Base-by-base conservation (phyloP, 2,329 filamentous ascomycete genomes). In the Colletotrichum tanaceti region DNA sequence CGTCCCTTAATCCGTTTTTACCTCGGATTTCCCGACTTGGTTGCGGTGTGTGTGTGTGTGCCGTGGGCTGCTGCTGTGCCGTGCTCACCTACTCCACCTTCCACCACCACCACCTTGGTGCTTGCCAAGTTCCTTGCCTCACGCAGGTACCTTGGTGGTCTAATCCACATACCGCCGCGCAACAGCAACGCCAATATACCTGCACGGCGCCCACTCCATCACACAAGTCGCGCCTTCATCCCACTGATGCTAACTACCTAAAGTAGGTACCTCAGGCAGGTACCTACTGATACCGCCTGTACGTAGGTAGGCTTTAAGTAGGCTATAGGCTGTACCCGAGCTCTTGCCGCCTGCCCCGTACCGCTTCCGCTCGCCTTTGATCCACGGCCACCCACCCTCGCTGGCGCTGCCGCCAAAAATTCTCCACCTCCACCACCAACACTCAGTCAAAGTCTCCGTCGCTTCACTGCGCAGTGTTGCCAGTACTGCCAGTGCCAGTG, bases 351-450 rank as follows among this genome's bases (percentile, higher is more conserved):
- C 49, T 16, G 18, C 49, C 32, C 46, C 57, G 35, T 41, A 41
- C 44, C 41, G 28, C 49, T 24, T 13, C 18, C 28, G 28, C 50
- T 53, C 32, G 16, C 32, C 32, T 59, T 46, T 35, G 22, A 20
- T 59, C 41, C 32, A 13, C n/a, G 6, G 24, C n/a, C 22, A 38
- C 20, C 13, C 18, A n/a, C n/a, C n/a, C n/a, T 53, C 47, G 22
- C 28, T 18, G 39, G 39, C 46, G 28, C 53, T 43, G 32, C 61
- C 24, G 24, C 58, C 47, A 22, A 44, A 47, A 53, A 38, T 44
- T 49, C 47, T 58, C 62, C 55, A 47, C 62, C 53, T 58, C 53
- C 62, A 18, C 53, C 22, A 53, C n/a, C n/a, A n/a, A 24, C 28
- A 32, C 32, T n/a, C 39, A 35, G 28, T 32, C 28, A 7, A n/a